A percentile compares a stretch with the other conserved stretches of the same genome.
These are phyloP conservation scores for Dioszegia hungarica DNA, from an alignment of 768 basidiomycete genomes.

Conservation along the genomic window DNA sequence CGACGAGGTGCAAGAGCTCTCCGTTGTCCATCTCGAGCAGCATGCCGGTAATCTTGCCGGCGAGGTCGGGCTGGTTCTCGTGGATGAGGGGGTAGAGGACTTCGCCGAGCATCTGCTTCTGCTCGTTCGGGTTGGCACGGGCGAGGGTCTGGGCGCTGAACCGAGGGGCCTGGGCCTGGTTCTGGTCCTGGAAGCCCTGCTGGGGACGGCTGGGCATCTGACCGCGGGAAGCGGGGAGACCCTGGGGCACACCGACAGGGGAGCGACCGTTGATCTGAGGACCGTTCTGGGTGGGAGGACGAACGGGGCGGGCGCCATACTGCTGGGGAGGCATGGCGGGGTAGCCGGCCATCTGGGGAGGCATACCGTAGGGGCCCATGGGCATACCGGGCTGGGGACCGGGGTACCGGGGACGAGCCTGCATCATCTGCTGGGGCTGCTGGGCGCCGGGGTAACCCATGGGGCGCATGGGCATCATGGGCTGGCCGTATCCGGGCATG, in stretches of 20 bases:
- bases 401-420: constrained; percentile 52
- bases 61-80: constrained; percentile 79
- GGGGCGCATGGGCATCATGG: constrained; percentile 50
- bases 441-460: constrained; percentile 58
- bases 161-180: constrained; percentile 42
- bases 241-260: constrained; percentile 49
- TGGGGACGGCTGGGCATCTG: constrained; percentile 42
- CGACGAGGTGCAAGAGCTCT: constrained; percentile 84
- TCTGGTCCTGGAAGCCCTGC: constrained; percentile 48
- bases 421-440: constrained; percentile 64
- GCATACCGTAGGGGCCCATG: constrained; percentile 51
- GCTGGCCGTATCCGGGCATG: constrained; percentile 73
- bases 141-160: constrained; percentile 64
- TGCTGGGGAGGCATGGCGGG: constrained; percentile 30
- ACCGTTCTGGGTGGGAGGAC: constrained; percentile 58
- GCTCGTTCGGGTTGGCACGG: constrained; percentile 66
- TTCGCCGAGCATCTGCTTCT: constrained; percentile 99
- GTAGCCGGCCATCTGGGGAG: constrained; percentile 50
- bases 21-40: constrained; percentile 97
- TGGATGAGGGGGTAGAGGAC: constrained; percentile 88
- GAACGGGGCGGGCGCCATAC: constrained; percentile 29
- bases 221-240: constrained; percentile 50
- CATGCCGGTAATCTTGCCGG: constrained; percentile 99
- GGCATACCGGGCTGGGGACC: constrained; percentile 61
- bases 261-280: constrained; percentile 52